Percentiles rank a stretch among this genome's conserved stretches.
Conservation (phyloP, 352 stramenopile species). For the Elongisporangium prolatum region DNA sequence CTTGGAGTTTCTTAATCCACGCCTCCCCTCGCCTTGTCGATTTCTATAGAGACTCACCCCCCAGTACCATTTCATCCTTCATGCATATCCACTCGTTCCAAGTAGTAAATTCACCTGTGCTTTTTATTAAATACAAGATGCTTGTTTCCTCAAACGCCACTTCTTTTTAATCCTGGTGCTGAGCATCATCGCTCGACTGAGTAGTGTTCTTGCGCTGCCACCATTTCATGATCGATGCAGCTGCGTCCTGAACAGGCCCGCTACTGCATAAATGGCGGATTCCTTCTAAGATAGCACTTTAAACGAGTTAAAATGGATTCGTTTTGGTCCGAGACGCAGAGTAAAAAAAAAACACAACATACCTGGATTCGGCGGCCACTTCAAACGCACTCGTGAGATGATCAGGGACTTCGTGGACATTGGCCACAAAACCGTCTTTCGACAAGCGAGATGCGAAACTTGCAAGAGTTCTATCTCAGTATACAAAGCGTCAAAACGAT, state of each 20-base stretch:
- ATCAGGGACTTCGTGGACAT: constrained; percentile 58
- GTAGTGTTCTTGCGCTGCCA: constrained; percentile 19
- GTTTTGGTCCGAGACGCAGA: background rate
- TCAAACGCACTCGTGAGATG: constrained; percentile 48
- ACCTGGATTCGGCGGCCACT: constrained; percentile 57
- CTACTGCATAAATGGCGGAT: constrained; percentile 49
- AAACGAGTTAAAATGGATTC: background rate
- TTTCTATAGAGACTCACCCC: background rate
- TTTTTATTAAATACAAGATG: constrained; percentile 1
- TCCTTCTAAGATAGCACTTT: constrained; percentile 50
- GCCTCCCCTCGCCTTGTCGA: background rate
- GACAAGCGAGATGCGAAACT: constrained; percentile 40
- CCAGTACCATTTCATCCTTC: background rate
- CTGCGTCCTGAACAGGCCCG: constrained; percentile 46
- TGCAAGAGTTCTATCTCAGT: constrained; percentile 23
- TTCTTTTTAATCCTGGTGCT: background rate
- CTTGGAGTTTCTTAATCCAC: background rate
- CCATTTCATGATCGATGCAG: constrained; percentile 32
- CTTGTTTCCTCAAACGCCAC: background rate
- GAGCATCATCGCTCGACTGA: background rate
- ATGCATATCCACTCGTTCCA: background rate
- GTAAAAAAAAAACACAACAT: constrained; percentile 1
- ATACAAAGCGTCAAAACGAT: constrained; percentile 2
- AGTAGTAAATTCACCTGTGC: background rate
- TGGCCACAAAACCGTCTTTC: constrained; percentile 39